A percentile compares a stretch with the other conserved stretches of the same genome.
These are phyloP conservation scores for Moricandia arvensis DNA, from an alignment of 345 rosid species.

Conservation along the genomic window DNA sequence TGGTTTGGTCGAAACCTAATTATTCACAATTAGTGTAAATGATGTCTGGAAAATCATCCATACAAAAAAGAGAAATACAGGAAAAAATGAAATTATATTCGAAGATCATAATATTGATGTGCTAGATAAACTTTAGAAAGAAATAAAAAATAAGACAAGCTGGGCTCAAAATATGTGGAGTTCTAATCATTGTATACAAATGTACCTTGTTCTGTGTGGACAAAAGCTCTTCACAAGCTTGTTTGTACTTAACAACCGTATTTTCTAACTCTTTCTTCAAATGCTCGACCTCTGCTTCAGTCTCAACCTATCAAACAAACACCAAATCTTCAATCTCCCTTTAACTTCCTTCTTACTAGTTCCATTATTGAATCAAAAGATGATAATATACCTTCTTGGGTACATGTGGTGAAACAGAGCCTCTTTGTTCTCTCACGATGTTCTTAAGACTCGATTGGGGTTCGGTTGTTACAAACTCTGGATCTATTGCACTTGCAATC, in stretches of 20 bases:
- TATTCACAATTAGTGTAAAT: too few relatives aligned
- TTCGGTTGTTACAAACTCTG: not conserved
- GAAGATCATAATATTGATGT: too few relatives aligned
- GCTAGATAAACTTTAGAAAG: too few relatives aligned
- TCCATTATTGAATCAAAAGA: not conserved
- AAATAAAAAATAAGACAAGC: too few relatives aligned
- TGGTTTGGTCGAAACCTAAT: too few relatives aligned
- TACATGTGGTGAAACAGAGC: not conserved
- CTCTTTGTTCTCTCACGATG: not conserved
- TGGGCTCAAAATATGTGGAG: too few relatives aligned
- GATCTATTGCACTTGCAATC: not conserved
- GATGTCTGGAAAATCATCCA: too few relatives aligned
- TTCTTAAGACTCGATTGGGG: not conserved
- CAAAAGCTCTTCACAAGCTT: constrained; percentile 68
- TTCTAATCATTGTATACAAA: too few relatives aligned
- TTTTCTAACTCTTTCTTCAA: constrained; percentile 59
- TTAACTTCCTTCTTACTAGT: not conserved
- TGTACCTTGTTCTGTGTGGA: constrained; percentile 66
- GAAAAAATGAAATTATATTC: too few relatives aligned
- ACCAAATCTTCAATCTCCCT: not conserved
- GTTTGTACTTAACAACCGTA: constrained; percentile 56
- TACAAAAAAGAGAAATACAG: too few relatives aligned
- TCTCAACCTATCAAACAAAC: constrained; percentile 45
- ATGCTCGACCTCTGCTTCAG: constrained; percentile 57
- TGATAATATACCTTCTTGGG: constrained; percentile 23